Conservation (phyloP, 2,329 filamentous ascomycete genomes). For the Didymella sp. region DNA sequence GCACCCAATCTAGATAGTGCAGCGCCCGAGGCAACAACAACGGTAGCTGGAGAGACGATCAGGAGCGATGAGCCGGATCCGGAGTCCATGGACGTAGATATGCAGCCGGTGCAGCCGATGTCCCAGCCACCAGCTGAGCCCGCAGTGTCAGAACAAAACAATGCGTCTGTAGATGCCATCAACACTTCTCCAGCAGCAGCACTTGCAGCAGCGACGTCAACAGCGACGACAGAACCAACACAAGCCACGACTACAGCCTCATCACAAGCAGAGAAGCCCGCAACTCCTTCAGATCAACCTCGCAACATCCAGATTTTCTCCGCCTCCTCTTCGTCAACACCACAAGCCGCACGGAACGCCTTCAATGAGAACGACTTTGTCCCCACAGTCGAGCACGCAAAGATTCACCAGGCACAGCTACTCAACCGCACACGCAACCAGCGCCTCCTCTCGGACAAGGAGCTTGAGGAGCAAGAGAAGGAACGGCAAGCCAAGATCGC, state of each 20-base stretch:
- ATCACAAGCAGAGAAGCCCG: constrained; percentile 22
- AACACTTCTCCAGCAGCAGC: constrained; percentile 29
- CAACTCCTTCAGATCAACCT: constrained; percentile 21
- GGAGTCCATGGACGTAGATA: constrained; percentile 43
- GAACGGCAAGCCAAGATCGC: constrained; percentile 71
- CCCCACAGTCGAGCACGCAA: constrained; percentile 77
- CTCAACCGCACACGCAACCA: constrained; percentile 70
- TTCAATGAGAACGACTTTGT: constrained; percentile 78
- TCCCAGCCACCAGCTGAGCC: constrained; percentile 21
- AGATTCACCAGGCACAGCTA: constrained; percentile 74
- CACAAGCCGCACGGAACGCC: constrained; percentile 72
- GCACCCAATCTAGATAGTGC: constrained; percentile 31
- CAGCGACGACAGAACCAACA: constrained; percentile 25
- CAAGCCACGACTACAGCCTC: constrained; percentile 18
- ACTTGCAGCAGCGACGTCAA: constrained; percentile 32
- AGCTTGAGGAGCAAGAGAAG: constrained; percentile 73
- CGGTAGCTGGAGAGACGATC: constrained; percentile 36
- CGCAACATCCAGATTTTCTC: constrained; percentile 75
- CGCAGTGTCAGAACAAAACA: constrained; percentile 25
- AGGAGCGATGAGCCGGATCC: constrained; percentile 33
- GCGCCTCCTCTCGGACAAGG: constrained; percentile 81
- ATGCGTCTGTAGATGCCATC: constrained; percentile 23
- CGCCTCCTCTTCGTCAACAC: constrained; percentile 76
- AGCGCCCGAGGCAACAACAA: constrained; percentile 35
- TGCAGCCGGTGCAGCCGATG: constrained; percentile 18